phyloP scores from a whole-genome alignment of 345 rosid species.

The Viola odorata region DNA sequence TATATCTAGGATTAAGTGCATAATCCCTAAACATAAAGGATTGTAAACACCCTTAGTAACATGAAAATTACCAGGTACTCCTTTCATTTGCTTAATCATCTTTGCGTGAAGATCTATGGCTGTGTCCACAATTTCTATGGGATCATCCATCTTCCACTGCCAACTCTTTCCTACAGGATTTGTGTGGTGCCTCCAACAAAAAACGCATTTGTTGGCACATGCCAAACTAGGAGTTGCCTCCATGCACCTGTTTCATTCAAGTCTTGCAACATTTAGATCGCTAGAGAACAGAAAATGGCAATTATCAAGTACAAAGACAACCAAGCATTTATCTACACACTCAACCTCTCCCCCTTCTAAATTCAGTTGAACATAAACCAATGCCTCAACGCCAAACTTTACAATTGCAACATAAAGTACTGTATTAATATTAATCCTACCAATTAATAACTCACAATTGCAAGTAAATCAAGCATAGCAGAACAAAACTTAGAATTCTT shows the following conservation, averaged over 20 bases:
- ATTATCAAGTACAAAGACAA: not conserved
- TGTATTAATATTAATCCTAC: not conserved
- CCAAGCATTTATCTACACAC: too few species aligned
- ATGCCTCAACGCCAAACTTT: too few species aligned
- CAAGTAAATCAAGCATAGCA: not conserved
- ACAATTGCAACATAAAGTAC: too few species aligned
- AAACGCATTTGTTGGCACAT: slow-evolving; percentile 98
- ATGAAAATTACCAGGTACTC: slow-evolving; percentile 85
- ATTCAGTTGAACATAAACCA: not conserved
- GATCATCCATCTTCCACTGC: slow-evolving; percentile 99
- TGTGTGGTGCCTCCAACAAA: slow-evolving; percentile 99
- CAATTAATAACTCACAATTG: not conserved
- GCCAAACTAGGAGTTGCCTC: slow-evolving; percentile 98
- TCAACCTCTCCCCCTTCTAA: not conserved
- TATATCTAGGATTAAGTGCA: too few species aligned
- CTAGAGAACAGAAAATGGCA: not conserved
- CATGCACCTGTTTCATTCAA: slow-evolving; percentile 63
- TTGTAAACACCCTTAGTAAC: too few species aligned
- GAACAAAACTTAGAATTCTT: slow-evolving; percentile 3
- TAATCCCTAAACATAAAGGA: too few species aligned
- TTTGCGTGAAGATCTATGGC: slow-evolving; percentile 82
- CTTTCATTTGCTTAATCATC: slow-evolving; percentile 98
- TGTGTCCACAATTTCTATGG: slow-evolving; percentile 68
- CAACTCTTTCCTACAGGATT: slow-evolving; percentile 99
- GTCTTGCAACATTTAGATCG: not conserved